phyloP scores from a whole-genome alignment of 495 filamentous ascomycete species.

The Melanomma pulvis-pyrius region DNA sequence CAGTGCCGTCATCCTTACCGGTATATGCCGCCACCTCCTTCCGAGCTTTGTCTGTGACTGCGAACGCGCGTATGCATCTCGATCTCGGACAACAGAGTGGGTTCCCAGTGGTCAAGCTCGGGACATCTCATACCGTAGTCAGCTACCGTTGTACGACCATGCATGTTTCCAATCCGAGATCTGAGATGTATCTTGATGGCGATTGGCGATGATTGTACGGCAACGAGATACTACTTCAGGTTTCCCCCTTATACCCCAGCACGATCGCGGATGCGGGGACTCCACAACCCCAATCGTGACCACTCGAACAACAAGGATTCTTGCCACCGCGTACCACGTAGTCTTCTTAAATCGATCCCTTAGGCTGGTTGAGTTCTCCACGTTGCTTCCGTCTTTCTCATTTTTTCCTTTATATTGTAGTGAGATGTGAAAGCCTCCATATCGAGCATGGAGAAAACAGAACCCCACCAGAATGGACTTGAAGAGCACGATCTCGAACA shows the following conservation, averaged over 20 bases:
- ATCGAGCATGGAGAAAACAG: neutral
- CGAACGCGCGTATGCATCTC: neutral
- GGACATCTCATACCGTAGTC: neutral
- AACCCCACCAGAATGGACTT: neutral
- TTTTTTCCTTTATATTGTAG: neutral
- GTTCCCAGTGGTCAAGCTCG: too few relatives aligned
- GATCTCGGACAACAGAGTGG: neutral
- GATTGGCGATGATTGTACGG: neutral
- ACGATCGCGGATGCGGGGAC: neutral
- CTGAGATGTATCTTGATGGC: too few relatives aligned
- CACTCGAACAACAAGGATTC: neutral
- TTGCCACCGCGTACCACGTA: neutral
- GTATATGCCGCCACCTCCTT: too few relatives aligned
- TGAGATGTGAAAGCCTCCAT: neutral
- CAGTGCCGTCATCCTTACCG: too few relatives aligned
- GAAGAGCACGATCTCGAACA: conserved; percentile 8
- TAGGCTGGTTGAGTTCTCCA: too few relatives aligned
- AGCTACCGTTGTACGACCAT: neutral
- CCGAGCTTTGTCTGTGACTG: too few relatives aligned
- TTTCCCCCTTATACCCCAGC: neutral
- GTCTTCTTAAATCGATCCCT: neutral
- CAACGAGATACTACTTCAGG: neutral
- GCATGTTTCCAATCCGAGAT: neutral
- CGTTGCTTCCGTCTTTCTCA: neutral
- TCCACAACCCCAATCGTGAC: neutral